These are phyloP conservation scores for Zalerion maritima DNA, from an alignment of 495 filamentous ascomycete genomes.

Conservation along the genomic window DNA sequence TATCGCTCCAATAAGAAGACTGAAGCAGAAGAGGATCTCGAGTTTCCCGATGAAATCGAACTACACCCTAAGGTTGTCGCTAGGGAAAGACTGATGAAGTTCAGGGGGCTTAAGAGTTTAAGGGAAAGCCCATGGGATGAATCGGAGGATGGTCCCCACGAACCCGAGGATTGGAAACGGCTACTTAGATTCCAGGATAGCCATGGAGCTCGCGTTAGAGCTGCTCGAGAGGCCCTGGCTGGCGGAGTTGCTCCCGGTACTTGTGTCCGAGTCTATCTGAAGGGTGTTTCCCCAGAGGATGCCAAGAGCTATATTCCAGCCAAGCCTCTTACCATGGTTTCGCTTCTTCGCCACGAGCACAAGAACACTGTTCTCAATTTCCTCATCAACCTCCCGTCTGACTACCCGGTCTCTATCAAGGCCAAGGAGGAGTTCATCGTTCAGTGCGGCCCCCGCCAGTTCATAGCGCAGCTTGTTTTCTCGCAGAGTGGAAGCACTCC, in stretches of 20 bases:
- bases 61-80: constrained; percentile 77
- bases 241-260: constrained; percentile 77
- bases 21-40: constrained; percentile 75
- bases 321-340: constrained; percentile 57
- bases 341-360: constrained; percentile 83
- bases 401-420: constrained; percentile 56
- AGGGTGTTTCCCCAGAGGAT: constrained; percentile 48
- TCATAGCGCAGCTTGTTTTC: constrained; percentile 81
- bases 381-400: constrained; percentile 65
- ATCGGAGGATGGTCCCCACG: constrained; percentile 65
- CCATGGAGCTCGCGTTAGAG: constrained; percentile 58
- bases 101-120: constrained; percentile 80
- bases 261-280: constrained; percentile 65
- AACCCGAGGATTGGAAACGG: constrained; percentile 81
- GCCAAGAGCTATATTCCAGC: constrained; percentile 38
- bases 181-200: constrained; percentile 75
- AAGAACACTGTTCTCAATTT: constrained; percentile 80
- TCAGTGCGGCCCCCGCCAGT: constrained; percentile 73
- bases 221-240: constrained; percentile 63
- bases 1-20: constrained; percentile 62
- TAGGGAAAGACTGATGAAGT: constrained; percentile 68
- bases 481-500: constrained; percentile 69
- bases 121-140: constrained; percentile 78
- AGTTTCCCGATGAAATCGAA: constrained; percentile 97
- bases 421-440: constrained; percentile 82